Evolutionary conservation across 306 rosid genomes (phyloP).

Genomic region (Nissolia schottii): DNA sequence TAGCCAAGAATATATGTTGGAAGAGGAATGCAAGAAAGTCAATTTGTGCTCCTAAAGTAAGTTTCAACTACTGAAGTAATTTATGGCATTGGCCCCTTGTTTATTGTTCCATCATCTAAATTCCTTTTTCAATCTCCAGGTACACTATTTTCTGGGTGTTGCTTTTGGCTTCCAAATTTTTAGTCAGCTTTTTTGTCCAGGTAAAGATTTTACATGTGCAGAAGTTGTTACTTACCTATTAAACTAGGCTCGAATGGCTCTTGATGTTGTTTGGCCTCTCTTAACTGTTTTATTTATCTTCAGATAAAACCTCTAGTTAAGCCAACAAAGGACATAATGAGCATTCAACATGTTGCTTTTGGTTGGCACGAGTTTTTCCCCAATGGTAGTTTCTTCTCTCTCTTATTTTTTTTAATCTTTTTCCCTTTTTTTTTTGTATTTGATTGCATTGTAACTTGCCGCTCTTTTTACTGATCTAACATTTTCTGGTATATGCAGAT

Average conservation of each 20-base stretch:
- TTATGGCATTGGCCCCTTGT: background rate
- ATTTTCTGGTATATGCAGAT: constrained; percentile 51
- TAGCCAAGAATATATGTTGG: constrained; percentile 96
- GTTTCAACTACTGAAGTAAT: constrained; percentile 33
- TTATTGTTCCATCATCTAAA: constrained; percentile 24
- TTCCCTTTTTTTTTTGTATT: background rate
- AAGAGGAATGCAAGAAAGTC: constrained; percentile 99
- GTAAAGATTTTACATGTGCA: constrained; percentile 30
- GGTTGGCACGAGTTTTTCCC: constrained; percentile 98
- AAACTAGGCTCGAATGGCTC: constrained; percentile 13
- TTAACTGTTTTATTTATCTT: constrained; percentile 21
- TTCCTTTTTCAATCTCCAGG: constrained; percentile 50
- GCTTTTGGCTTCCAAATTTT: constrained; percentile 72
- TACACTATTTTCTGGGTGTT: constrained; percentile 89
- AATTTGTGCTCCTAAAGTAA: constrained; percentile 76
- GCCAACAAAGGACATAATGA: constrained; percentile 89
- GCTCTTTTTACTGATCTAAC: constrained; percentile 27
- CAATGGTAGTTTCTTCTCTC: constrained; percentile 48
- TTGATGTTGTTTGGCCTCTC: constrained; percentile 19
- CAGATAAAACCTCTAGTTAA: constrained; percentile 88
- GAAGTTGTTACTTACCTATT: constrained; percentile 2
- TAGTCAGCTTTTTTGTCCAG: constrained; percentile 78
- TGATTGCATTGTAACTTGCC: background rate
- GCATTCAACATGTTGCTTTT: constrained; percentile 54
- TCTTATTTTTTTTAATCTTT: too few relatives aligned